Percentiles rank a stretch among this genome's conserved stretches.
Conservation (phyloP, 2,329 filamentous ascomycete species). For the Penicillium verrucosum region DNA sequence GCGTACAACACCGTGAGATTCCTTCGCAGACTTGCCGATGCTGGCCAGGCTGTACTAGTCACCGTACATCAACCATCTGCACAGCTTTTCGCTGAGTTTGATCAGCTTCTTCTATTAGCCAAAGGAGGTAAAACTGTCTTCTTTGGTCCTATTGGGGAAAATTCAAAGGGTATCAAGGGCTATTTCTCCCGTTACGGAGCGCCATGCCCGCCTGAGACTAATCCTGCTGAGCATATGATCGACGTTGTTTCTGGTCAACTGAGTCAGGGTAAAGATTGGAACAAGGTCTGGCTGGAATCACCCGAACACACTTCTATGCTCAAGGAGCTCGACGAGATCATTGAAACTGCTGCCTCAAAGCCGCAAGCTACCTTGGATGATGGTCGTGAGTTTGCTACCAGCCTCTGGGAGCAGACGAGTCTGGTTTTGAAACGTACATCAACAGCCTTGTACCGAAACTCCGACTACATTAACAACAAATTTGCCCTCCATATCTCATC, state of each 20-base stretch:
- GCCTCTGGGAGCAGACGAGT: constrained; percentile 59
- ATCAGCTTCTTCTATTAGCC: constrained; percentile 65
- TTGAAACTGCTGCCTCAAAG: constrained; percentile 44
- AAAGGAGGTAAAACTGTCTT: constrained; percentile 69
- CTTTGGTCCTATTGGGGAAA: constrained; percentile 65
- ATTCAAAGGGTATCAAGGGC: constrained; percentile 59
- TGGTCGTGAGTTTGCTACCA: constrained; percentile 63
- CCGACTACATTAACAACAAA: constrained; percentile 65
- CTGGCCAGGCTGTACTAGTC: constrained; percentile 66
- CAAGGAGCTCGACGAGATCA: constrained; percentile 63
- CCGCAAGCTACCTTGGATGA: constrained; percentile 44
- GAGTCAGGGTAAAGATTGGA: constrained; percentile 61
- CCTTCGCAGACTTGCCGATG: constrained; percentile 61
- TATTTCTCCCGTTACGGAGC: constrained; percentile 66
- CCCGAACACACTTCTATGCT: constrained; percentile 56
- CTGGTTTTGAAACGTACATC: constrained; percentile 67
- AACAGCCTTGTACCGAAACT: constrained; percentile 62
- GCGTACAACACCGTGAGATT: constrained; percentile 66
- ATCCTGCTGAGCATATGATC: constrained; percentile 60
- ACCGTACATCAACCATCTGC: constrained; percentile 69
- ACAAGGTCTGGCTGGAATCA: constrained; percentile 66
- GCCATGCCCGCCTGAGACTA: constrained; percentile 59
- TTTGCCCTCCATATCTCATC: constrained; percentile 54
- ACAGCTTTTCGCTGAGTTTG: constrained; percentile 65
- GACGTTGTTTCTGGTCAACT: constrained; percentile 48